Percentiles rank a stretch among this genome's conserved stretches.
Conservation (phyloP, 106 monocot species). For the Cymbidium sinense region DNA sequence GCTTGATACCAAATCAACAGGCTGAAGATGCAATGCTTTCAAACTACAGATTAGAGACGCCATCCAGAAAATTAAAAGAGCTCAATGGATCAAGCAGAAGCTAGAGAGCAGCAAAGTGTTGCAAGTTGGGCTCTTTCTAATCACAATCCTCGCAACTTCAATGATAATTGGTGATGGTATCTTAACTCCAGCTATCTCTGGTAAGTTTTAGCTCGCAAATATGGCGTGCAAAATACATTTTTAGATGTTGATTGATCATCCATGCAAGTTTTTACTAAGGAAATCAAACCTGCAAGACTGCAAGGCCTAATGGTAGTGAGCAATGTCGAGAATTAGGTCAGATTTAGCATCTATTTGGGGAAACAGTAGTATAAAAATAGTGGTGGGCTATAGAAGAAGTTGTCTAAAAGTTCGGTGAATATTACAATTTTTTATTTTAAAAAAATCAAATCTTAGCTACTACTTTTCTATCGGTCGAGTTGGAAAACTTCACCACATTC, state of each 20-base stretch:
- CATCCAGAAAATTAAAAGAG: conserved; percentile 32
- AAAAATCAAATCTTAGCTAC: too few relatives aligned
- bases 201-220: too few relatives aligned
- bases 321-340: too few relatives aligned
- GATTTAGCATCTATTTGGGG: too few relatives aligned
- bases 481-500: too few relatives aligned
- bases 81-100: conserved; percentile 49
- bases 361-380: too few relatives aligned
- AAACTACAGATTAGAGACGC: conserved; percentile 40
- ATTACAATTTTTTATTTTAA: too few relatives aligned
- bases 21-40: conserved; percentile 53
- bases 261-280: neutral
- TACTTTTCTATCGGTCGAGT: too few relatives aligned
- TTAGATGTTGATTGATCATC: neutral
- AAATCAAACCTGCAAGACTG: neutral
- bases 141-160: conserved; percentile 63
- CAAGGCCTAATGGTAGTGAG: too few relatives aligned
- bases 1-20: conserved; percentile 63
- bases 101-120: conserved; percentile 31
- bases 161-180: conserved; percentile 83
- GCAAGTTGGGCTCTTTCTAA: conserved; percentile 30
- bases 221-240: too few relatives aligned
- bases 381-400: too few relatives aligned
- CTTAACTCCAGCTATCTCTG: conserved; percentile 75
- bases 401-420: too few relatives aligned